Percentiles rank a stretch among this genome's conserved stretches.
Evolutionary conservation across 495 filamentous ascomycete species (phyloP).

Genomic region (Collariella sp.): DNA sequence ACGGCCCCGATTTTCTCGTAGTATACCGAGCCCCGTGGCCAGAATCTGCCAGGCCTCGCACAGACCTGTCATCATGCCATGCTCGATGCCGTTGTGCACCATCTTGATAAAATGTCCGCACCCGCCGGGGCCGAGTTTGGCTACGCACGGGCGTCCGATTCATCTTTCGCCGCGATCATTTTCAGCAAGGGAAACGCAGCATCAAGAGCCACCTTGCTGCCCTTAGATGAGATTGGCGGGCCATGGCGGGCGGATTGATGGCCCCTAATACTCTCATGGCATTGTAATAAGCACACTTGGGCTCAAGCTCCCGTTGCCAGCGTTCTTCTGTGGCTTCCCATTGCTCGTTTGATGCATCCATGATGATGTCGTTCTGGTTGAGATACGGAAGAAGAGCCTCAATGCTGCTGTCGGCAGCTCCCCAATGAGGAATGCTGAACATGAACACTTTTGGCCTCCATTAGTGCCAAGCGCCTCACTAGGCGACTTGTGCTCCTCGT

Average conservation of each 20-base stretch:
- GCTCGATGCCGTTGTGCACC: constrained; percentile 71
- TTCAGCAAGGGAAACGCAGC: constrained; percentile 51
- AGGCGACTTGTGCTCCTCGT: neutral
- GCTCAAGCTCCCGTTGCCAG: constrained; percentile 50
- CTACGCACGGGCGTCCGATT: constrained; percentile 53
- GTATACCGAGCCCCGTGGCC: constrained; percentile 48
- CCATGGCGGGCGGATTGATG: constrained; percentile 48
- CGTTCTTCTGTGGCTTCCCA: constrained; percentile 60
- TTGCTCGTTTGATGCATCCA: constrained; percentile 66
- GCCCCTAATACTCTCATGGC: constrained; percentile 58
- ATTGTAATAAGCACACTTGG: neutral
- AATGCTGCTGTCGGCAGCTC: constrained; percentile 57
- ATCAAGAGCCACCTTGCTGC: neutral
- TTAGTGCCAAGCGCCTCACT: neutral
- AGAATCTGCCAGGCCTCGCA: constrained; percentile 62
- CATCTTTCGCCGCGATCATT: constrained; percentile 50
- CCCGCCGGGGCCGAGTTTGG: constrained; percentile 51
- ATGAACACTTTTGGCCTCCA: constrained; percentile 41
- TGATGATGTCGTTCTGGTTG: constrained; percentile 56
- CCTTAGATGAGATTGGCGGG: constrained; percentile 33
- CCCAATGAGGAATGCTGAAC: constrained; percentile 59
- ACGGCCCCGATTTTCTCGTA: constrained; percentile 56
- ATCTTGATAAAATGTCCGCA: constrained; percentile 70
- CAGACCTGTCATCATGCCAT: constrained; percentile 48
- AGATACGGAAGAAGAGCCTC: constrained; percentile 48